Evolutionary conservation across 768 basidiomycete genomes (phyloP), one percentile per base, ranked within the genome.

Genomic region (Scleroderma bovista): DNA sequence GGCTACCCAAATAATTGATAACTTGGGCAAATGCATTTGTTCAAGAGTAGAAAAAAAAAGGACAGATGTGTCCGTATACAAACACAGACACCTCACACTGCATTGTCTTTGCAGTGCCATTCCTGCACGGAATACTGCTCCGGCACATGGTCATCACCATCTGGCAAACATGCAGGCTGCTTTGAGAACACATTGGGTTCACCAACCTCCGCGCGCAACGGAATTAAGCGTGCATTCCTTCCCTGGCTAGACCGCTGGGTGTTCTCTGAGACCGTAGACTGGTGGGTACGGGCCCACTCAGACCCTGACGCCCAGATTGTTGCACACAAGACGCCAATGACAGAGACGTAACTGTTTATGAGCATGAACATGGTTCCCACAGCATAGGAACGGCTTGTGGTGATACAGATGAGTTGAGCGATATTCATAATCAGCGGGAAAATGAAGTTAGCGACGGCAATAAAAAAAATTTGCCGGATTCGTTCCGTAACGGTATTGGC

Each of bases 361-460:
- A 61, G 55, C 42, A 50, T 6, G 22, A 50, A 15, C 43, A 44
- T 44, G 3, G 49, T 44, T 13, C 43, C 49, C 24, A 33, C 29
- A 2, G 32, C 29, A 22, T 19, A 44, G 4, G 49, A 50, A 6
- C 23, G 36, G 29, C 33, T 42, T 17, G 49, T 50, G 3, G 37
- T 45, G 39, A 62, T 61, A 11, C 65, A 48, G 22, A 68, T 54
- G 46, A 72, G 58, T 39, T 69, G 65, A 15, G 58, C 63, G 38
- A 72, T 51, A 54, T 61, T 64, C 3, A 71, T 60, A 20, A 71
- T 47, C 16, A 64, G 60, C 16, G 72, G 72, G 51, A 72, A 66
- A 34, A 72, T 60, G 55, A 72, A 72, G 52, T 71, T 72, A 2
- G 66, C 59, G 10, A 63, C 47, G 0, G 70, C 64, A 46, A 72